A percentile compares a stretch with the other conserved stretches of the same genome.
These are phyloP conservation scores for Westerdykella sp. DNA, from an alignment of 2,329 filamentous ascomycete genomes.

Conservation along the genomic window DNA sequence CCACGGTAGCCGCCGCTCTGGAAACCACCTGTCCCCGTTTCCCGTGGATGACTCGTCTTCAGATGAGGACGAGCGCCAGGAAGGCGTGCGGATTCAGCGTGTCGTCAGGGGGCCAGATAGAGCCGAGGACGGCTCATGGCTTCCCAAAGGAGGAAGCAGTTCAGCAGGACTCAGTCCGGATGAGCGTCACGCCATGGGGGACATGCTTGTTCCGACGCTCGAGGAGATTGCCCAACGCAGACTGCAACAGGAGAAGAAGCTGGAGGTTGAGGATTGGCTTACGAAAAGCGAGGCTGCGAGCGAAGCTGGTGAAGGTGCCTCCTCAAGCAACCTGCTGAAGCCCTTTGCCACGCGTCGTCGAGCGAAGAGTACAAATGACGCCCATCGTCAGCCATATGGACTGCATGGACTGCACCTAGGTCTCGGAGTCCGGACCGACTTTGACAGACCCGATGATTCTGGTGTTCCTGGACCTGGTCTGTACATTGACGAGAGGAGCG, in stretches of 20 bases:
- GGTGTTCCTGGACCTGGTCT: constrained; percentile 48
- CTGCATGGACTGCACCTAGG: constrained; percentile 19
- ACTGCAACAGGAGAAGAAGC: constrained; percentile 46
- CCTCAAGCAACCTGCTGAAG: constrained; percentile 22
- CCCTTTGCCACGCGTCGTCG: constrained; percentile 35
- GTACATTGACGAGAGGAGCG: constrained; percentile 36
- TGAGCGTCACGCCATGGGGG: constrained; percentile 37
- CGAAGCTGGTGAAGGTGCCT: constrained; percentile 38
- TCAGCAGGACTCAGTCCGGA: constrained; percentile 45
- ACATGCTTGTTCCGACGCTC: constrained; percentile 43
- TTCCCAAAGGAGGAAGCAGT: constrained; percentile 33
- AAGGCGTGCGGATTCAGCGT: constrained; percentile 10
- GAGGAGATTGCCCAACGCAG: constrained; percentile 47
- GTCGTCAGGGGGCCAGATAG: constrained; percentile 33
- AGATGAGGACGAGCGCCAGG: constrained; percentile 20
- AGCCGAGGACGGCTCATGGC: constrained; percentile 45
- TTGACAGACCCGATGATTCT: constrained; percentile 30
- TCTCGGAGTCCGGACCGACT: constrained; percentile 27
- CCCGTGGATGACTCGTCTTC: constrained; percentile 29
- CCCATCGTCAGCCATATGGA: constrained; percentile 18
- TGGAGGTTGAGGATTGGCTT: constrained; percentile 51
- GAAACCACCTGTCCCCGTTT: constrained; percentile 36
- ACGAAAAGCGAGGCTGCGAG: constrained; percentile 43
- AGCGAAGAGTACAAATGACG: constrained; percentile 44
- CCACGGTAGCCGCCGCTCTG: constrained; percentile 30